These are phyloP conservation scores for Neurospora terricola DNA, from an alignment of 495 filamentous ascomycete species.

Conservation along the genomic window DNA sequence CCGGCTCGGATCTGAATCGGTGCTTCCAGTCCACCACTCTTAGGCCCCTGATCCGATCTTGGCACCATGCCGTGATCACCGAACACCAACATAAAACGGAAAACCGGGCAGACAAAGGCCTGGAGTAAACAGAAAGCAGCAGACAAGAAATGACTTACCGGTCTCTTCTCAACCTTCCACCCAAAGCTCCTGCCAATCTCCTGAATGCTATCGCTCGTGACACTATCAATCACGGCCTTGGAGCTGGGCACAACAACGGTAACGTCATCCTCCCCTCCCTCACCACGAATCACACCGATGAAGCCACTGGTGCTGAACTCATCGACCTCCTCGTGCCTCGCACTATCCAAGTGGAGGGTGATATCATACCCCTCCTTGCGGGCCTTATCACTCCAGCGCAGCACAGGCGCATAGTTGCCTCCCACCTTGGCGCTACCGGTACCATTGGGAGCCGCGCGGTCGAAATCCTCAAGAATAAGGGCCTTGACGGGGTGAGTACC, in stretches of 20 bases:
- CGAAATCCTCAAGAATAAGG: constrained; percentile 68
- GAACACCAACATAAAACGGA: not conserved
- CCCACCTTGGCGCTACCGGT: constrained; percentile 67
- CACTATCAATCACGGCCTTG: constrained; percentile 70
- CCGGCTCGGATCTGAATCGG: not conserved
- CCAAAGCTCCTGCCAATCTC: constrained; percentile 58
- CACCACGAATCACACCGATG: constrained; percentile 56
- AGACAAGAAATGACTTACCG: constrained; percentile 25
- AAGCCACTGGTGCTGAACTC: constrained; percentile 88
- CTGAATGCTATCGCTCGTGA: constrained; percentile 63
- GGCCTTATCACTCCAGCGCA: constrained; percentile 70
- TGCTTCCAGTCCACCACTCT: not conserved
- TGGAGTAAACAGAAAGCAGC: not conserved
- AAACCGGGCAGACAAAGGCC: not conserved
- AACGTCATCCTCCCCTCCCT: constrained; percentile 36
- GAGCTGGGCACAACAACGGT: constrained; percentile 73
- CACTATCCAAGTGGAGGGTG: constrained; percentile 78
- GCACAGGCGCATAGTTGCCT: constrained; percentile 75
- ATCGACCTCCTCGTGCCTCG: constrained; percentile 67
- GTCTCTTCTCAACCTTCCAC: constrained; percentile 54
- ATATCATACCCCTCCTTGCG: constrained; percentile 66
- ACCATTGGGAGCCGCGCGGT: constrained; percentile 63
- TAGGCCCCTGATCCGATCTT: not conserved
- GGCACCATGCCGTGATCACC: not conserved
- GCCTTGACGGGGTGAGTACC: constrained; percentile 72